Percentiles rank a stretch among this genome's conserved stretches.
These are phyloP conservation scores for Paraconiothyrium brasiliense DNA, from an alignment of 2,329 filamentous ascomycete species.

Conservation along the genomic window DNA sequence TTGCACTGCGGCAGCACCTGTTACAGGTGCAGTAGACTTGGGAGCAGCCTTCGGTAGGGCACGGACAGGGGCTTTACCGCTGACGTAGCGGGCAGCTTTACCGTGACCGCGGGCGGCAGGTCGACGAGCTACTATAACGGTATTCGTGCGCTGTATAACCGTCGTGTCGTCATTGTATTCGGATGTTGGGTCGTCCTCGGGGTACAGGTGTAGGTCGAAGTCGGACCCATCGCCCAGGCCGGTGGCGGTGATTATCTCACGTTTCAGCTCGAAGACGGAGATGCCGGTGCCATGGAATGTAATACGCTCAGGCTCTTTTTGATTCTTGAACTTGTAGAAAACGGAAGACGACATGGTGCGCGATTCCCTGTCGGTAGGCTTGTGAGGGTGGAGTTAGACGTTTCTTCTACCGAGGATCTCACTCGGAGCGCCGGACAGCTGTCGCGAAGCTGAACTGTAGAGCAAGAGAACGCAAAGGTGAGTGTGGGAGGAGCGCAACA, in stretches of 20 bases:
- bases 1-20: conserved; percentile 75
- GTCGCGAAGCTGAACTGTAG: conserved; percentile 14
- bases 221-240: conserved; percentile 94
- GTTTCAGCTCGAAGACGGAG: conserved; percentile 97
- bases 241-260: conserved; percentile 96
- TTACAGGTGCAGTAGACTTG: conserved; percentile 63
- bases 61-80: conserved; percentile 90
- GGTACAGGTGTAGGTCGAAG: conserved; percentile 94
- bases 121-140: conserved; percentile 86
- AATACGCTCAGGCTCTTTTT: conserved; percentile 92
- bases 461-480: conserved; percentile 21
- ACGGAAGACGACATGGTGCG: conserved; percentile 87
- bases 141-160: conserved; percentile 95
- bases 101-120: conserved; percentile 89
- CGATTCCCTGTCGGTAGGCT: conserved; percentile 13
- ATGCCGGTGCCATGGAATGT: conserved; percentile 98
- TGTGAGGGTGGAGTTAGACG: conserved; percentile 22
- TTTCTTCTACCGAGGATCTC: conserved; percentile 19
- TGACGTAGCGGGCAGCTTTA: conserved; percentile 92
- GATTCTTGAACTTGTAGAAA: conserved; percentile 99
- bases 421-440: conserved; percentile 18
- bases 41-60: conserved; percentile 79
- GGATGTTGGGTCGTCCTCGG: conserved; percentile 84
- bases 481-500: conserved; percentile 30
- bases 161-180: conserved; percentile 98